A percentile compares a stretch with the other conserved stretches of the same genome.
Conservation (phyloP, 257 asterid genomes). For the Solanum piurae region DNA sequence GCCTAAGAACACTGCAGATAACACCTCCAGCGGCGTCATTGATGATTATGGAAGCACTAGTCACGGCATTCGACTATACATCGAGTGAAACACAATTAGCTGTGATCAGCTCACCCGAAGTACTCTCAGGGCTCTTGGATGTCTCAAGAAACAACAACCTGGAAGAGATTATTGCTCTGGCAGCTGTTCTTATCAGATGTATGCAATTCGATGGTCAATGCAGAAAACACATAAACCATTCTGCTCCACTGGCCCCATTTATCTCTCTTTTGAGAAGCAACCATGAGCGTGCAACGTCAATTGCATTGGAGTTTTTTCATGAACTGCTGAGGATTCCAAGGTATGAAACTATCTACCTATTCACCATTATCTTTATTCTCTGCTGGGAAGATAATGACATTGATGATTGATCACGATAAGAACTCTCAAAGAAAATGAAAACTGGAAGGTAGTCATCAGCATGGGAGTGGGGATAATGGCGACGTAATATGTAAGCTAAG, state of each 20-base stretch:
- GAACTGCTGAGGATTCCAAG: constrained; percentile 72
- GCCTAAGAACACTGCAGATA: constrained; percentile 22
- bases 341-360: constrained; percentile 9
- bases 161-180: constrained; percentile 65
- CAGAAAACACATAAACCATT: constrained; percentile 45
- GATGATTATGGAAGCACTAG: constrained; percentile 69
- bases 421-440: not conserved
- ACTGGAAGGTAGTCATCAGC: not conserved
- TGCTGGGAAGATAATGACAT: not conserved
- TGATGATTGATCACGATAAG: not conserved
- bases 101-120: constrained; percentile 62
- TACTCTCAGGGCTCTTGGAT: constrained; percentile 57
- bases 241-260: constrained; percentile 35
- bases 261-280: constrained; percentile 64
- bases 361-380: not conserved
- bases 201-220: constrained; percentile 70
- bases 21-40: constrained; percentile 84
- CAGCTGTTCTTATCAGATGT: constrained; percentile 62
- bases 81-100: constrained; percentile 60
- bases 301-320: constrained; percentile 59
- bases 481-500: not conserved
- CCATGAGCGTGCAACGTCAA: constrained; percentile 42
- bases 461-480: not conserved
- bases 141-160: constrained; percentile 52
- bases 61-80: constrained; percentile 57